Conservation (phyloP, 768 basidiomycete species). For the Boletus reticuloceps region DNA sequence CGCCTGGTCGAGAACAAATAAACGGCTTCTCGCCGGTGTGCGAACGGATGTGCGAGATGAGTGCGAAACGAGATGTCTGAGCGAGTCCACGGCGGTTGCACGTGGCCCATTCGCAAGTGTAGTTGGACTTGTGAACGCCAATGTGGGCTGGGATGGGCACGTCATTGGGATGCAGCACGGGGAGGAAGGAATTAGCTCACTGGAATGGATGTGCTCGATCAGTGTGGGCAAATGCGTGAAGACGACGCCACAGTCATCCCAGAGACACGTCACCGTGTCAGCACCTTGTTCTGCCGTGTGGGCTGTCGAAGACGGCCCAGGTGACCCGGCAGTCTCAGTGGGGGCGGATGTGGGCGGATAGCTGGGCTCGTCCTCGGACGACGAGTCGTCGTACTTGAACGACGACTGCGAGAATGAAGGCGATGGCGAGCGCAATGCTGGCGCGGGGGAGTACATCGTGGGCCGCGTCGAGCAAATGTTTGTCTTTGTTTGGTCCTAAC, state of each 20-base stretch:
- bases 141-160: conserved; percentile 60
- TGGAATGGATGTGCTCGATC: conserved; percentile 79
- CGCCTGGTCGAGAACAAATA: conserved; percentile 76
- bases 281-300: conserved; percentile 24
- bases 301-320: conserved; percentile 22
- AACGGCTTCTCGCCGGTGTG: conserved; percentile 97
- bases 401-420: conserved; percentile 38
- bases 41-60: conserved; percentile 86
- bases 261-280: conserved; percentile 75
- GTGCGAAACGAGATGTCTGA: conserved; percentile 86
- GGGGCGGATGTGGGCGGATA: conserved; percentile 12
- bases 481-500: conserved; percentile 15
- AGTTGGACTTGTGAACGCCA: conserved; percentile 78
- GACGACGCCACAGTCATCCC: conserved; percentile 78
- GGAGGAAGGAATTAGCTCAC: conserved; percentile 41
- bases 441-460: conserved; percentile 37
- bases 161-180: background rate
- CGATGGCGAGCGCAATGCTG: conserved; percentile 41
- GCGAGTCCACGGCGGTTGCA: conserved; percentile 78
- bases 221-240: conserved; percentile 72
- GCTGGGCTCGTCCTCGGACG: conserved; percentile 25
- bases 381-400: conserved; percentile 22
- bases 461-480: conserved; percentile 17
- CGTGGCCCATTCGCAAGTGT: conserved; percentile 87
- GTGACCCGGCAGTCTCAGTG: conserved; percentile 17